Percentiles rank a stretch among this genome's conserved stretches.
These are phyloP conservation scores for Camellia japonica DNA, from an alignment of 148 eudicot genomes.

Conservation along the genomic window DNA sequence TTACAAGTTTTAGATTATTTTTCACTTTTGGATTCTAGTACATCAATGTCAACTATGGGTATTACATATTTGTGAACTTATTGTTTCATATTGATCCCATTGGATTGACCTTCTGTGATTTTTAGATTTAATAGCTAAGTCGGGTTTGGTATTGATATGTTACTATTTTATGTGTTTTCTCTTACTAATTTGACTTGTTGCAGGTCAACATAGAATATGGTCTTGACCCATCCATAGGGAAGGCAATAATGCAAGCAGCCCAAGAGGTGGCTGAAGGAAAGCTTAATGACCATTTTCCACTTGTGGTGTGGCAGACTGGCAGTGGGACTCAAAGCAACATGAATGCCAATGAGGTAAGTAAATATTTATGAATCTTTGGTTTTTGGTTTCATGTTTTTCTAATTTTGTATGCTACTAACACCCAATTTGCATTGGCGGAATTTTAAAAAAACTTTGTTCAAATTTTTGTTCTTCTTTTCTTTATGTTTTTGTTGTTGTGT, in stretches of 20 bases:
- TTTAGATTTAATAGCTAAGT: neutral
- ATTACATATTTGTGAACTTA: neutral
- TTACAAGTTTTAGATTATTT: neutral
- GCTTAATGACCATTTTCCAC: constrained; percentile 85
- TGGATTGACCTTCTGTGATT: neutral
- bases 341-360: constrained; percentile 95
- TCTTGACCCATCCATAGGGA: constrained; percentile 85
- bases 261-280: constrained; percentile 96
- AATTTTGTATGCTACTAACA: neutral
- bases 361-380: constrained; percentile 7
- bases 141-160: neutral
- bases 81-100: neutral
- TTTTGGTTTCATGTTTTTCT: neutral
- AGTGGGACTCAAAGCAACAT: constrained; percentile 99
- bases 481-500: neutral
- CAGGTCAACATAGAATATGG: constrained; percentile 99
- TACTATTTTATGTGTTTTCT: too few species aligned
- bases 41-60: neutral
- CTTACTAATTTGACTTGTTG: constrained; percentile 18
- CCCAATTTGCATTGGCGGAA: neutral
- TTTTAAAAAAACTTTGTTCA: neutral
- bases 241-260: constrained; percentile 97
- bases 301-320: constrained; percentile 99
- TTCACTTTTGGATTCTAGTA: neutral
- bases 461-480: neutral